phyloP scores from a whole-genome alignment of 306 rosid genomes.

The Parietaria judaica region DNA sequence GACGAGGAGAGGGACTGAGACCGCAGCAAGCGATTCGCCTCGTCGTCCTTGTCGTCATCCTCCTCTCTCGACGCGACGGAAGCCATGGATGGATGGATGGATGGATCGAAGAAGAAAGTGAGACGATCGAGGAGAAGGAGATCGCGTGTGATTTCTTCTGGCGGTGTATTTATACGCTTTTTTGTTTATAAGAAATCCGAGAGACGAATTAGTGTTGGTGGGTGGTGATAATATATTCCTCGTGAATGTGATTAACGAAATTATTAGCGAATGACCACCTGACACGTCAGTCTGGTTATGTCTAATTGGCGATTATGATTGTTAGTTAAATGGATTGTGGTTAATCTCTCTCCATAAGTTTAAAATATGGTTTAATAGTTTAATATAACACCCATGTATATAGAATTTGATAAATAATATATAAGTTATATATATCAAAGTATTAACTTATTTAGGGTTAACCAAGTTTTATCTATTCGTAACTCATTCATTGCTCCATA shows the following conservation, averaged over 20 bases:
- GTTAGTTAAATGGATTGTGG: too few species aligned
- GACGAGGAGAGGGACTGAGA: slow-evolving; percentile 12
- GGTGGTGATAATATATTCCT: not conserved
- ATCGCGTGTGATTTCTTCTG: not conserved
- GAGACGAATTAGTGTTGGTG: not conserved
- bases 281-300: not conserved
- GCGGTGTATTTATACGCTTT: not conserved
- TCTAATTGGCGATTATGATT: too few species aligned
- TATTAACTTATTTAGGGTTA: too few species aligned
- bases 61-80: slow-evolving; percentile 3
- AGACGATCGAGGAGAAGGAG: not conserved
- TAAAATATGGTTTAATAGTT: too few species aligned
- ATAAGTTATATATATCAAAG: too few species aligned
- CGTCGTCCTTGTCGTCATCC: slow-evolving; percentile 33
- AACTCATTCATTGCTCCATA: too few species aligned
- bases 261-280: not conserved
- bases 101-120: not conserved
- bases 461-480: too few species aligned
- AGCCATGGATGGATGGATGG: slow-evolving; percentile 25
- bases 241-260: too few species aligned
- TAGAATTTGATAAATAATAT: too few species aligned
- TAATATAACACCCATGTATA: too few species aligned
- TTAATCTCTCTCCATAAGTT: too few species aligned
- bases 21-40: slow-evolving; percentile 42
- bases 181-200: not conserved